These are phyloP conservation scores for Penicillium samsonianum DNA, from an alignment of 495 filamentous ascomycete genomes.

Conservation along the genomic window DNA sequence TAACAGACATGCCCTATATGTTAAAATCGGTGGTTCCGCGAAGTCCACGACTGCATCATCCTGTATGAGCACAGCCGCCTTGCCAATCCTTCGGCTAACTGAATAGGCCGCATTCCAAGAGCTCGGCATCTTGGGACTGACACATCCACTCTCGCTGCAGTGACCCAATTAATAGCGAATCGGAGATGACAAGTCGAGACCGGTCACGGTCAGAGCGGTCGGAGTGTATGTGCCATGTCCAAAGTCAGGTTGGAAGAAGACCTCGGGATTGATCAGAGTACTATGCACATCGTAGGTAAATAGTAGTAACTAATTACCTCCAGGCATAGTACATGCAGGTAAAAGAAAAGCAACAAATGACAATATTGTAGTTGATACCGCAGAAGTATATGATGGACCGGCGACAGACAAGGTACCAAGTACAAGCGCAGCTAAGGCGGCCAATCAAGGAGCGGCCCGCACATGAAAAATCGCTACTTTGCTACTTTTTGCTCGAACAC, in stretches of 20 bases:
- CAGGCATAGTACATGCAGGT: not conserved
- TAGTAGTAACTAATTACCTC: too few species aligned
- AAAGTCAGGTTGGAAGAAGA: not conserved
- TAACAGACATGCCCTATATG: not conserved
- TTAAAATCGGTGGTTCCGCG: conserved; percentile 16
- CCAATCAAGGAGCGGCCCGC: conserved; percentile 30
- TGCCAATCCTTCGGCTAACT: conserved; percentile 19
- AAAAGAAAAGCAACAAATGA: not conserved
- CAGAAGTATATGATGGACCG: not conserved
- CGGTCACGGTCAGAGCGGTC: not conserved
- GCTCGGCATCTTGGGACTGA: conserved; percentile 22
- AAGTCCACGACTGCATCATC: conserved; percentile 20
- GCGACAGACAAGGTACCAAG: conserved; percentile 1
- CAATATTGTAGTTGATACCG: not conserved
- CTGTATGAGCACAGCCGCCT: conserved; percentile 10
- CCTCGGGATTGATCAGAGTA: too few species aligned
- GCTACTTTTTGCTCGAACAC: not conserved
- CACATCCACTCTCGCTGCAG: conserved; percentile 4
- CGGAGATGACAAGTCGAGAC: not conserved
- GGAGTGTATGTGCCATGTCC: not conserved
- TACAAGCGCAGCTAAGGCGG: not conserved
- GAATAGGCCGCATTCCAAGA: conserved; percentile 17
- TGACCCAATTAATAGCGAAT: not conserved
- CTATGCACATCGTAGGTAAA: not conserved
- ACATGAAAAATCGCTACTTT: conserved; percentile 28